A percentile compares a stretch with the other conserved stretches of the same genome.
Evolutionary conservation across 1,284 basidiomycete species (phyloP).

Genomic region (Microbotryum lychnidis-dioicae): DNA sequence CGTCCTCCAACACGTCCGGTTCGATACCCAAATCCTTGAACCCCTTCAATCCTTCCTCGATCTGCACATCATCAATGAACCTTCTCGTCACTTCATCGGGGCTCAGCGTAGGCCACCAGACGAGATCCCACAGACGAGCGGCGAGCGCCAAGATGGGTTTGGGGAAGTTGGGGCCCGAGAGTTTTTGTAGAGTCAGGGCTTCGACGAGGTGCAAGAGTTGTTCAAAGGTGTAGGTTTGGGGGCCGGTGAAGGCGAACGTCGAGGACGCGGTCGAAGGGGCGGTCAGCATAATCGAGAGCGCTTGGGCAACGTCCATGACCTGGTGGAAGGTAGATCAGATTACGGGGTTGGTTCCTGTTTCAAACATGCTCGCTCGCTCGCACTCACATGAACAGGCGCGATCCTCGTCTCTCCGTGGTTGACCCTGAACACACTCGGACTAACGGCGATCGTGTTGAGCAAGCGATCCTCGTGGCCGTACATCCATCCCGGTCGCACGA

Average conservation of each 20-base stretch:
- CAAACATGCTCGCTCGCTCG: background rate
- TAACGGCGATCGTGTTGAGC: conserved; percentile 84
- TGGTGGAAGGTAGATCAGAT: conserved; percentile 36
- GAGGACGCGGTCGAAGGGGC: conserved; percentile 53
- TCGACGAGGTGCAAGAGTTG: conserved; percentile 76
- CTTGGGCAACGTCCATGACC: conserved; percentile 91
- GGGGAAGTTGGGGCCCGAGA: conserved; percentile 64
- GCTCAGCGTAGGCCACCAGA: conserved; percentile 88
- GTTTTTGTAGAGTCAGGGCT: conserved; percentile 65
- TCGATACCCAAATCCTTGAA: conserved; percentile 50
- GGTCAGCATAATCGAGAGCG: conserved; percentile 68
- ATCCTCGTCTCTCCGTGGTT: conserved; percentile 79
- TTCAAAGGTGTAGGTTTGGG: conserved; percentile 73
- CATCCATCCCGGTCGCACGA: conserved; percentile 76
- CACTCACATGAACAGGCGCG: conserved; percentile 80
- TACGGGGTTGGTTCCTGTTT: background rate
- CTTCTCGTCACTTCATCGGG: conserved; percentile 86
- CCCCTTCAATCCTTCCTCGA: conserved; percentile 50
- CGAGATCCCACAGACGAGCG: conserved; percentile 59
- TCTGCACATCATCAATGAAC: conserved; percentile 67
- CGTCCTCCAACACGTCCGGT: conserved; percentile 79
- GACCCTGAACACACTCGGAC: conserved; percentile 90
- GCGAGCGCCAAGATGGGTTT: conserved; percentile 61
- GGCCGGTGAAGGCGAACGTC: conserved; percentile 79
- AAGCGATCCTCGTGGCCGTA: conserved; percentile 93